A percentile compares a stretch with the other conserved stretches of the same genome.
Evolutionary conservation across 2,329 filamentous ascomycete species (phyloP).

Genomic region (Fusarium albosuccineum): DNA sequence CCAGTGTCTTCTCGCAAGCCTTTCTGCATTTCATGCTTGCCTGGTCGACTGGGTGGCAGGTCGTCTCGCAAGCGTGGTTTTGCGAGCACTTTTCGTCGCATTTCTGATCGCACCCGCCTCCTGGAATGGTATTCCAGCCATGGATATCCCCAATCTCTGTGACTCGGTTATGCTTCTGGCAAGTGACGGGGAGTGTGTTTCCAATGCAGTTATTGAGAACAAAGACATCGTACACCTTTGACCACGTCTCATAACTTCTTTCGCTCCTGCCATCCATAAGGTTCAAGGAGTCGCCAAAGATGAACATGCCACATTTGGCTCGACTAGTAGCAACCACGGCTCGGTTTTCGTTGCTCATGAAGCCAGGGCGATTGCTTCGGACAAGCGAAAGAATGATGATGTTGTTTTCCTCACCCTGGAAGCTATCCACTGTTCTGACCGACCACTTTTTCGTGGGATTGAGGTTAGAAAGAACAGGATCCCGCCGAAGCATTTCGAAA

Average conservation of each 20-base stretch:
- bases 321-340: constrained; percentile 73
- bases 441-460: constrained; percentile 58
- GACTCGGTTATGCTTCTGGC: constrained; percentile 67
- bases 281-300: constrained; percentile 81
- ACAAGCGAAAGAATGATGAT: constrained; percentile 85
- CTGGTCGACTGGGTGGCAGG: constrained; percentile 37
- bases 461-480: constrained; percentile 42
- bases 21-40: constrained; percentile 48
- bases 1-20: constrained; percentile 29
- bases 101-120: constrained; percentile 33
- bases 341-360: constrained; percentile 74
- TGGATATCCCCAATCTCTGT: constrained; percentile 65
- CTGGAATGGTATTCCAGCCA: constrained; percentile 60
- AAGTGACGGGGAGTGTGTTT: constrained; percentile 71
- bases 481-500: constrained; percentile 58
- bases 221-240: constrained; percentile 58
- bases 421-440: constrained; percentile 87
- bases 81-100: constrained; percentile 35
- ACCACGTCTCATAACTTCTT: constrained; percentile 58
- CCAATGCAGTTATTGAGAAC: constrained; percentile 48
- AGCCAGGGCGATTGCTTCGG: constrained; percentile 80
- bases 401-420: constrained; percentile 92
- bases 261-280: constrained; percentile 58
- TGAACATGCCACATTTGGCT: constrained; percentile 82
- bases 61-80: constrained; percentile 37